phyloP scores from a whole-genome alignment of 768 basidiomycete genomes.

The Boletales sp. region DNA sequence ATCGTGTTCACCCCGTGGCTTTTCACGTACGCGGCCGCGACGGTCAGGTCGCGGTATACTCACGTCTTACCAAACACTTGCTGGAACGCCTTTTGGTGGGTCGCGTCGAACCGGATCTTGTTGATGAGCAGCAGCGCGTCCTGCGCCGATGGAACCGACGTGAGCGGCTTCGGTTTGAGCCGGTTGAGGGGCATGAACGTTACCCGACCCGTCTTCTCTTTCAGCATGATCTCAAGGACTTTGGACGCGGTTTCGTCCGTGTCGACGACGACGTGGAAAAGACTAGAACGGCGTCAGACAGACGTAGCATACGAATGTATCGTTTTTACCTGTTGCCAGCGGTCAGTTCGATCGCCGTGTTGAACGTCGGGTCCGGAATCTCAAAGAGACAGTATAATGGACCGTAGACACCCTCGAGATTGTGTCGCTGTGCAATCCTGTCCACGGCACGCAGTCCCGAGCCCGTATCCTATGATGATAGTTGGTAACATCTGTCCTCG shows the following conservation, averaged over 20 bases:
- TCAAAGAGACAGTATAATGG: slow-evolving; percentile 93
- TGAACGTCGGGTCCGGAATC: slow-evolving; percentile 82
- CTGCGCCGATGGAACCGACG: slow-evolving; percentile 57
- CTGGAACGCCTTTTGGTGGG: slow-evolving; percentile 80
- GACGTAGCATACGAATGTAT: not conserved
- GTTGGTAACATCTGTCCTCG: not conserved
- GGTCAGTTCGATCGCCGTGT: slow-evolving; percentile 89
- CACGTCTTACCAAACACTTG: slow-evolving; percentile 98
- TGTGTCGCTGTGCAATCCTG: slow-evolving; percentile 71
- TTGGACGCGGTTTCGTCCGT: slow-evolving; percentile 89
- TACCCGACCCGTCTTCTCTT: slow-evolving; percentile 89
- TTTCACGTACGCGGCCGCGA: slow-evolving; percentile 92
- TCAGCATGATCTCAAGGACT: slow-evolving; percentile 91
- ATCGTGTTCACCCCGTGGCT: slow-evolving; percentile 95
- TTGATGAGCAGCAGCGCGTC: slow-evolving; percentile 79
- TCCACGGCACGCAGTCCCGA: slow-evolving; percentile 84
- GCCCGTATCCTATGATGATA: slow-evolving; percentile 73
- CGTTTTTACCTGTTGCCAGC: slow-evolving; percentile 81
- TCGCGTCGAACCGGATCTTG: slow-evolving; percentile 73
- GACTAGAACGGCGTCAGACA: slow-evolving; percentile 33
- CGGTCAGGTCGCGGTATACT: slow-evolving; percentile 88
- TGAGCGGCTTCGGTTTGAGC: slow-evolving; percentile 69
- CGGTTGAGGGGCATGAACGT: slow-evolving; percentile 99
- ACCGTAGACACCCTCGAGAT: slow-evolving; percentile 83
- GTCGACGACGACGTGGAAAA: slow-evolving; percentile 98